These are phyloP conservation scores for Plantago ovata DNA, from an alignment of 257 asterid genomes.

Conservation along the genomic window DNA sequence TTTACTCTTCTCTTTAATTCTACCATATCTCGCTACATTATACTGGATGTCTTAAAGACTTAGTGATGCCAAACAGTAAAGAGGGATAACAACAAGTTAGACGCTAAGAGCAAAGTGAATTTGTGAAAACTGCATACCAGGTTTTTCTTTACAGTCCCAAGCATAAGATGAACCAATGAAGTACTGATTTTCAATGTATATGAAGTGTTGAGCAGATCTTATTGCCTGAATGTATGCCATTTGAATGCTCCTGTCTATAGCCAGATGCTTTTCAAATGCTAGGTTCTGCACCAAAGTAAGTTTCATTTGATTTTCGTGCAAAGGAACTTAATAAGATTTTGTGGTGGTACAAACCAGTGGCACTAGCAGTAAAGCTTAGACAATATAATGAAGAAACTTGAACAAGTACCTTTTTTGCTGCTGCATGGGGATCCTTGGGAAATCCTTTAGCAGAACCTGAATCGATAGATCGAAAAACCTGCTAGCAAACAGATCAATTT, in stretches of 20 bases:
- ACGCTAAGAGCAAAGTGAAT: not conserved
- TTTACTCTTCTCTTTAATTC: no score
- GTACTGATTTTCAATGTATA: slow-evolving; percentile 54
- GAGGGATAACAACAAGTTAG: not conserved
- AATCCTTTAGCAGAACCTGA: slow-evolving; percentile 80
- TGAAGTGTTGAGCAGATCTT: slow-evolving; percentile 48
- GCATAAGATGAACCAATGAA: slow-evolving; percentile 54
- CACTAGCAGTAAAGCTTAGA: not conserved
- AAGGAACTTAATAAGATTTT: not conserved
- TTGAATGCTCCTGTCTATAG: slow-evolving; percentile 52
- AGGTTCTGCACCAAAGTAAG: slow-evolving; percentile 32
- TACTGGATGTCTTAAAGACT: no score
- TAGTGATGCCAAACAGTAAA: no score
- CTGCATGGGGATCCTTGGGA: slow-evolving; percentile 70
- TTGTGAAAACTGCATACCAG: slow-evolving; percentile 26
- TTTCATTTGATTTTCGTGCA: not conserved
- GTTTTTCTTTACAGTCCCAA: slow-evolving; percentile 44
- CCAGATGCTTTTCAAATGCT: slow-evolving; percentile 36
- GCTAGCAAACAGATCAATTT: slow-evolving; percentile 4
- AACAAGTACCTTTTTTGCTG: slow-evolving; percentile 42
- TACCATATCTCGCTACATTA: no score
- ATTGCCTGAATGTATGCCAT: slow-evolving; percentile 51
- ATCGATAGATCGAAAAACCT: slow-evolving; percentile 88
- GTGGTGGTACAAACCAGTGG: not conserved
- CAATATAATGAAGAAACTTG: not conserved